phyloP scores from a whole-genome alignment of 257 asterid genomes.

The Cynanchum wilfordii region DNA sequence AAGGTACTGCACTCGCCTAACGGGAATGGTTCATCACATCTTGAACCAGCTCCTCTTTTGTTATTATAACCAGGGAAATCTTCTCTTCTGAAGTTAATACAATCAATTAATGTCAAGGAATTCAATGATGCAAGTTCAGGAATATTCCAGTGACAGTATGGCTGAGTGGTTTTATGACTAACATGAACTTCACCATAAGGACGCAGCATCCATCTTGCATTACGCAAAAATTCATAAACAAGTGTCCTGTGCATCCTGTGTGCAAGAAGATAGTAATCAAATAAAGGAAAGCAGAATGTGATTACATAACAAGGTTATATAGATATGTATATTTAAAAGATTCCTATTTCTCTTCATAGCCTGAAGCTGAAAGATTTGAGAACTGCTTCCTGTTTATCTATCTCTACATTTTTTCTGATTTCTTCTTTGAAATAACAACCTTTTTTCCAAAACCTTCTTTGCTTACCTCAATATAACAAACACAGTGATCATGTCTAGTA shows the following conservation, averaged over 20 bases:
- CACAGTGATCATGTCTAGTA: too few species aligned
- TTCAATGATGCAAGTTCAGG: constrained; percentile 31
- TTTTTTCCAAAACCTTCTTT: too few species aligned
- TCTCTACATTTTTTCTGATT: too few species aligned
- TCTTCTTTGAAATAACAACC: neutral
- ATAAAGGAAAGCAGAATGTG: neutral
- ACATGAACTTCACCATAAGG: constrained; percentile 48
- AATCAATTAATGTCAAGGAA: constrained; percentile 21
- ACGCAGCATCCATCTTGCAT: constrained; percentile 37
- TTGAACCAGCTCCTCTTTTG: constrained; percentile 55
- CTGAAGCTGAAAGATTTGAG: neutral
- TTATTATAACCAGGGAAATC: constrained; percentile 52
- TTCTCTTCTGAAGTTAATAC: constrained; percentile 32
- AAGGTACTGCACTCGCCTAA: constrained; percentile 44
- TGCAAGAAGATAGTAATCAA: neutral
- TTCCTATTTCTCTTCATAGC: neutral
- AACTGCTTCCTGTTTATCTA: too few species aligned
- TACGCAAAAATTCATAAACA: too few species aligned
- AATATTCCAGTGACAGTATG: constrained; percentile 43
- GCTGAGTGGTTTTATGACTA: constrained; percentile 39
- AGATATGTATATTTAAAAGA: neutral
- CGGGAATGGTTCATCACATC: constrained; percentile 38
- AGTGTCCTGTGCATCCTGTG: constrained; percentile 50
- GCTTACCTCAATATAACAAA: too few species aligned
- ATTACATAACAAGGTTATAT: neutral